These are phyloP conservation scores for Tolypocladium pustulatum DNA, from an alignment of 2,329 filamentous ascomycete genomes.

Conservation along the genomic window DNA sequence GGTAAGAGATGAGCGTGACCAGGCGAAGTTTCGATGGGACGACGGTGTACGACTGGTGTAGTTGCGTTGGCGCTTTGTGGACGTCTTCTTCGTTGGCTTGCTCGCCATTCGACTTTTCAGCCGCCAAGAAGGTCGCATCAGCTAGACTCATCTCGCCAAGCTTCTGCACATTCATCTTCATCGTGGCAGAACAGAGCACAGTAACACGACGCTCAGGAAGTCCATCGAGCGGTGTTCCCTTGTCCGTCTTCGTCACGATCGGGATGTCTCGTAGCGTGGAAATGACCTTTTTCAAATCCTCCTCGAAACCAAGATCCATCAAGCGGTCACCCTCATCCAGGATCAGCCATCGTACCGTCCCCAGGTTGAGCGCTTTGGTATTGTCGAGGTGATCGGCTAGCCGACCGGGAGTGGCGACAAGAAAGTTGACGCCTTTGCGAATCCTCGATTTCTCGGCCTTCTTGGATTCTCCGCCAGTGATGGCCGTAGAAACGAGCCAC, in stretches of 20 bases:
- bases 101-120: slow-evolving; percentile 40
- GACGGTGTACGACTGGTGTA: slow-evolving; percentile 85
- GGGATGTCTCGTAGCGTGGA: slow-evolving; percentile 60
- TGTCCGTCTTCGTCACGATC: slow-evolving; percentile 47
- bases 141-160: slow-evolving; percentile 91
- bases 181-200: slow-evolving; percentile 87
- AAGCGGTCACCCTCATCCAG: slow-evolving; percentile 95
- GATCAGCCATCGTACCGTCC: slow-evolving; percentile 85
- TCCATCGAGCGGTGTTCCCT: slow-evolving; percentile 46
- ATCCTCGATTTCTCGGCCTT: slow-evolving; percentile 85
- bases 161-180: slow-evolving; percentile 95
- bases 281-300: slow-evolving; percentile 84
- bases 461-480: slow-evolving; percentile 58
- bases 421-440: slow-evolving; percentile 87
- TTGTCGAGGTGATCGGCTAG: slow-evolving; percentile 87
- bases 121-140: slow-evolving; percentile 79
- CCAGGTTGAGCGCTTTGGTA: slow-evolving; percentile 79
- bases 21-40: slow-evolving; percentile 83
- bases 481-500: slow-evolving; percentile 88
- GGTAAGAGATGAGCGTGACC: slow-evolving; percentile 72
- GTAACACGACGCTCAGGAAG: slow-evolving; percentile 72
- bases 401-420: slow-evolving; percentile 88
- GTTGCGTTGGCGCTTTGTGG: slow-evolving; percentile 74
- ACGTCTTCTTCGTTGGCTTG: slow-evolving; percentile 41
- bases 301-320: slow-evolving; percentile 96